Percentiles rank a stretch among this genome's conserved stretches.
phyloP scores from a whole-genome alignment of 371 early-diverging fungal genomes.

The Lichtheimia ramosa region DNA sequence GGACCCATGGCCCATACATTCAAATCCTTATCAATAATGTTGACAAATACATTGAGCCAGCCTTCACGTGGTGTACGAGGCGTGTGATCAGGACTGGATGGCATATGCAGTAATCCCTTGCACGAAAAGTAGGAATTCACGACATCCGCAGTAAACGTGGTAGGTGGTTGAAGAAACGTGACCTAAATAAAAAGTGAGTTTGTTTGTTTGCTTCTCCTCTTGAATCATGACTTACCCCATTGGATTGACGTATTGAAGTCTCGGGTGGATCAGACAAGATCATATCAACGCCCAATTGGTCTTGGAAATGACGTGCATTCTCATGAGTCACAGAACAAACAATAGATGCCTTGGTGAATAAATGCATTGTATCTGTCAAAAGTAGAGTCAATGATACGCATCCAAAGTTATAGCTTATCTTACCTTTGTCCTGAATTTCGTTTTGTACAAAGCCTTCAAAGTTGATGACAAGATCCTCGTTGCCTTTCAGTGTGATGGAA shows the following conservation, averaged over 20 bases:
- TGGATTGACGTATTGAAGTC: conserved; percentile 1
- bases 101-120: conserved; percentile 28
- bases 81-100: conserved; percentile 3
- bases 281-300: conserved; percentile 30
- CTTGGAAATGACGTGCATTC: conserved; percentile 24
- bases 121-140: conserved; percentile 35
- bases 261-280: conserved; percentile 32
- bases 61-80: conserved; percentile 16
- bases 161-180: conserved; percentile 27
- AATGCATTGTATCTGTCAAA: conserved; percentile 12
- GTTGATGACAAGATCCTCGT: conserved; percentile 31
- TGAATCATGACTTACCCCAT: not conserved
- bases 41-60: conserved; percentile 30
- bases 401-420: too few relatives aligned
- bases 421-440: not conserved
- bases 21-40: not conserved
- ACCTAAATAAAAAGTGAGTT: conserved; percentile 7
- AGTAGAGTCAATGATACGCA: too few relatives aligned
- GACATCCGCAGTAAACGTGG: conserved; percentile 26
- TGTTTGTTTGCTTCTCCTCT: not conserved
- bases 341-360: conserved; percentile 26
- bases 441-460: conserved; percentile 37
- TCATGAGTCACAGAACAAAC: conserved; percentile 34
- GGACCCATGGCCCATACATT: conserved; percentile 8
- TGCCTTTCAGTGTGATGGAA: conserved; percentile 20